Conservation (phyloP, 1,284 basidiomycete species). For the Heterobasidion parviporum region DNA sequence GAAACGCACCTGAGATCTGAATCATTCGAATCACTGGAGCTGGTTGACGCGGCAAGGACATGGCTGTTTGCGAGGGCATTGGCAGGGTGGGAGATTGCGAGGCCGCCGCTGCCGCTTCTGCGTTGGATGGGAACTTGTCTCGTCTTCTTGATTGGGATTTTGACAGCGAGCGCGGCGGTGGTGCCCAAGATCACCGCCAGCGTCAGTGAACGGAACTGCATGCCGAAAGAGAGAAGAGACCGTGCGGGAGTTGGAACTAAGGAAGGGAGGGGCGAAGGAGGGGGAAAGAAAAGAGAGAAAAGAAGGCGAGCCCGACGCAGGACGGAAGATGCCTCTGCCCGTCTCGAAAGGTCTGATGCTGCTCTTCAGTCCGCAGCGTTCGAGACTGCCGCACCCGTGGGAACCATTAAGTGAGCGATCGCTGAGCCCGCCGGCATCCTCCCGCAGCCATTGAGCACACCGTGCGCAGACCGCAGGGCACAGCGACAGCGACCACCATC, state of each 20-base stretch:
- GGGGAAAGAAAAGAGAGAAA: slow-evolving; percentile 9
- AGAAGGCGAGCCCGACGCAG: slow-evolving; percentile 7
- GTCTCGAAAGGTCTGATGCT: neutral
- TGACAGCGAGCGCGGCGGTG: slow-evolving; percentile 19
- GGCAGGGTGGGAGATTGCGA: neutral
- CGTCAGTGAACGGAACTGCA: slow-evolving; percentile 17
- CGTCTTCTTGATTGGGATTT: slow-evolving; percentile 21
- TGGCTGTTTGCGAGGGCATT: neutral
- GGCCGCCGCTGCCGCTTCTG: slow-evolving; percentile 3
- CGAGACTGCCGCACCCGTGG: neutral
- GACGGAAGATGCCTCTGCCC: neutral
- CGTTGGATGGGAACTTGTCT: slow-evolving; percentile 8
- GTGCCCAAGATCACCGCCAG: slow-evolving; percentile 18
- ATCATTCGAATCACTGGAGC: slow-evolving; percentile 10
- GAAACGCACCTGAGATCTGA: slow-evolving; percentile 23
- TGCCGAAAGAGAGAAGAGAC: slow-evolving; percentile 6
- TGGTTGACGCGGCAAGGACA: slow-evolving; percentile 1
- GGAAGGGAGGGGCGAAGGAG: slow-evolving; percentile 14
- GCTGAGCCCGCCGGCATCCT: neutral
- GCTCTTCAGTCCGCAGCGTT: neutral
- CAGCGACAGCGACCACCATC: too few relatives aligned
- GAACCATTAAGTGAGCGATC: neutral
- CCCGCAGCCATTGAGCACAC: too few relatives aligned
- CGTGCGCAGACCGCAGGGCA: too few relatives aligned
- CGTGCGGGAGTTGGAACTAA: neutral